Evolutionary conservation across 2,329 filamentous ascomycete species (phyloP).

Genomic region (Eutypa lata): DNA sequence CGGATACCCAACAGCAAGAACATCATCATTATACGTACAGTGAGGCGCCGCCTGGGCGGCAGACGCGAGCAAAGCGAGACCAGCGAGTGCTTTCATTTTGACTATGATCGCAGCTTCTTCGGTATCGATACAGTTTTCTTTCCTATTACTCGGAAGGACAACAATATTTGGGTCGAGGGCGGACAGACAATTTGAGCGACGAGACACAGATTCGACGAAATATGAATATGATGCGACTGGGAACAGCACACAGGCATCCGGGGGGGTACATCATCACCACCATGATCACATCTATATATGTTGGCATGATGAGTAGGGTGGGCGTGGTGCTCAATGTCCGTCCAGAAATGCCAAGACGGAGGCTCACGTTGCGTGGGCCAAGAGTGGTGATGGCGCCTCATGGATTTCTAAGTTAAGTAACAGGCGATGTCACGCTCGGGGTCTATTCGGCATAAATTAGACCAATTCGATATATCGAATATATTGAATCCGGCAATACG

Average conservation of each 20-base stretch:
- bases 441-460: conserved; percentile 4
- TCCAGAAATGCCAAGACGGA: conserved; percentile 13
- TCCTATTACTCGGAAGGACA: neutral
- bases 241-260: no score
- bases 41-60: conserved; percentile 23
- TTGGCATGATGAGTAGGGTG: neutral
- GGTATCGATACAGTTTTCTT: neutral
- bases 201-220: no score
- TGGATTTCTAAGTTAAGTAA: conserved; percentile 13
- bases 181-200: no score
- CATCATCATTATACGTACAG: conserved; percentile 16
- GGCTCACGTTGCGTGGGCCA: conserved; percentile 16
- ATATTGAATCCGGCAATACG: neutral
- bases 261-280: no score
- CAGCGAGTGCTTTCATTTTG: conserved; percentile 19
- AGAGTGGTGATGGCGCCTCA: conserved; percentile 7
- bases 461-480: neutral
- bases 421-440: conserved; percentile 16
- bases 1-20: neutral
- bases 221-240: no score
- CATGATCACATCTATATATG: conserved; percentile 10
- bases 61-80: conserved; percentile 15
- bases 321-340: neutral
- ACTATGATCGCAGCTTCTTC: neutral
- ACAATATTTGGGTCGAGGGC: no score